These are phyloP conservation scores for Staphylotrichum tortipilum DNA, from an alignment of 495 filamentous ascomycete genomes.

Conservation along the genomic window DNA sequence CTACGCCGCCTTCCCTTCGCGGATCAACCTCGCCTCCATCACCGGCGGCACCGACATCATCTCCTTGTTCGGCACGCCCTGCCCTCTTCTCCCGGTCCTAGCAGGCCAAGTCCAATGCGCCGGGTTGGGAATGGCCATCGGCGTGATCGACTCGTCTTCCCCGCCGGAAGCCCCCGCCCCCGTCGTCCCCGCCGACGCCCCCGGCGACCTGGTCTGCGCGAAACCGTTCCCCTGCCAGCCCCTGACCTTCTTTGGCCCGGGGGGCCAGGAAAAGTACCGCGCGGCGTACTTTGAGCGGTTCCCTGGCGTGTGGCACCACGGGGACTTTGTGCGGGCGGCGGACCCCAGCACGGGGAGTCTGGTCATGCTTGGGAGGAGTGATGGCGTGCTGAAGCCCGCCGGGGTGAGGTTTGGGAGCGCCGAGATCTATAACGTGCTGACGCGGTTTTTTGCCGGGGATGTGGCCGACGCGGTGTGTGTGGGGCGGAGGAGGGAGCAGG, in stretches of 20 bases:
- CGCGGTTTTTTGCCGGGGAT: constrained; percentile 66
- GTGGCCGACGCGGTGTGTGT: constrained; percentile 81
- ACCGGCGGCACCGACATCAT: constrained; percentile 91
- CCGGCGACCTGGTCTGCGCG: constrained; percentile 86
- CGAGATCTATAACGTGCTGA: constrained; percentile 88
- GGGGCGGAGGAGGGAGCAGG: constrained; percentile 61
- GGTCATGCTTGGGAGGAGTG: constrained; percentile 71
- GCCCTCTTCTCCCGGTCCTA: constrained; percentile 76
- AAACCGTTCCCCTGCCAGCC: constrained; percentile 87
- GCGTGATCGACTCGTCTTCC: constrained; percentile 57
- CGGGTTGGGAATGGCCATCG: constrained; percentile 85
- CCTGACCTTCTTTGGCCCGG: constrained; percentile 71
- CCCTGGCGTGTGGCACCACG: constrained; percentile 76
- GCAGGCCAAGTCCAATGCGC: constrained; percentile 84
- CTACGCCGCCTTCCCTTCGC: constrained; percentile 66
- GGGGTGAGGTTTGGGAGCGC: constrained; percentile 71
- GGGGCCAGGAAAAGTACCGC: constrained; percentile 64
- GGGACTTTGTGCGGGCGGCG: constrained; percentile 82
- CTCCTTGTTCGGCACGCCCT: constrained; percentile 82
- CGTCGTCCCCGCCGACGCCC: constrained; percentile 47
- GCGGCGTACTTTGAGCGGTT: constrained; percentile 85
- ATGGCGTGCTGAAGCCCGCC: constrained; percentile 70
- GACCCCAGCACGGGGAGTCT: constrained; percentile 57
- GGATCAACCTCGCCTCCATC: constrained; percentile 73
- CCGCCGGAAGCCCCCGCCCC: constrained; percentile 28